Evolutionary conservation across 2,329 filamentous ascomycete species (phyloP).

Genomic region (Neonectria sp.): DNA sequence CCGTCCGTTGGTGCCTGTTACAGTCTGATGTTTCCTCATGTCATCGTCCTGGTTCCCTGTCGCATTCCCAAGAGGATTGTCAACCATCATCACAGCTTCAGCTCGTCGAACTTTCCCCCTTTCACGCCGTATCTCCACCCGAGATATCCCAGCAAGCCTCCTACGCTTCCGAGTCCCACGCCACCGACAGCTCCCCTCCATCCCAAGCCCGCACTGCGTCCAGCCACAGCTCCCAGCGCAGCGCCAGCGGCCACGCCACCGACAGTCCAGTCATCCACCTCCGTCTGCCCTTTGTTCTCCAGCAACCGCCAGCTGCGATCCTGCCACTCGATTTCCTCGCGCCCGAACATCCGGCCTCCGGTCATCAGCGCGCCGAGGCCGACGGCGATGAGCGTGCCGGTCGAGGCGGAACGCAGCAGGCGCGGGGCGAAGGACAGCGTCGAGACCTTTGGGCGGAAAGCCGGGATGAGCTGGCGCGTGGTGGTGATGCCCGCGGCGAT

Average conservation of each 20-base stretch:
- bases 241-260: slow-evolving; percentile 57
- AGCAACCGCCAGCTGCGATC: slow-evolving; percentile 75
- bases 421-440: slow-evolving; percentile 49
- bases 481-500: slow-evolving; percentile 60
- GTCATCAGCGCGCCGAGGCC: slow-evolving; percentile 61
- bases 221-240: slow-evolving; percentile 52
- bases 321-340: slow-evolving; percentile 74
- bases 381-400: slow-evolving; percentile 61
- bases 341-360: slow-evolving; percentile 66
- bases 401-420: slow-evolving; percentile 63
- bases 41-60: not conserved
- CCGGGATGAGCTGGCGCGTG: slow-evolving; percentile 50
- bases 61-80: not conserved
- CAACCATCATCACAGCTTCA: slow-evolving; percentile 37
- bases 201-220: slow-evolving; percentile 46
- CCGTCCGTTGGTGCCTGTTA: not conserved
- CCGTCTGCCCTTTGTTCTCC: slow-evolving; percentile 70
- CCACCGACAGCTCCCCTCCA: slow-evolving; percentile 61
- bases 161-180: slow-evolving; percentile 63
- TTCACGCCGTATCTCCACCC: slow-evolving; percentile 66
- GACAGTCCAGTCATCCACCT: slow-evolving; percentile 70
- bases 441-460: slow-evolving; percentile 48
- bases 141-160: slow-evolving; percentile 64
- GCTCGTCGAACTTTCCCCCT: slow-evolving; percentile 56
- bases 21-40: not conserved